Base-by-base conservation (phyloP, 2,329 filamentous ascomycete genomes). In the Podosphaera fusca region DNA sequence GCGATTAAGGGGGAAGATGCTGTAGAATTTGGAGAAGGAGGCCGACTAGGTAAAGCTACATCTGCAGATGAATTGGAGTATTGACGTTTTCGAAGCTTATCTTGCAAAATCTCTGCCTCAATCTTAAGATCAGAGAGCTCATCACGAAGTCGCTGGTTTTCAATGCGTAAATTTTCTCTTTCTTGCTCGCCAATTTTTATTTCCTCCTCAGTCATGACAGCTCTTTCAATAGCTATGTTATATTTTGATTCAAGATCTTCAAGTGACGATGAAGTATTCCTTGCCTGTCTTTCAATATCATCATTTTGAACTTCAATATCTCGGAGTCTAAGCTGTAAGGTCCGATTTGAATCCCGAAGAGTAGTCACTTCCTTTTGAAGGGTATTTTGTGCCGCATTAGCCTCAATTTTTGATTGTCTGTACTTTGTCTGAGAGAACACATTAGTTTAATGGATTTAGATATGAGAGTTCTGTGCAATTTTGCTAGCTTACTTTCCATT, bases 251-350 rank as follows among this genome's bases (percentile, higher is more conserved):
- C 92, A 69, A 98, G 76, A 67, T 98, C 92, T 71, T 98, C 92
- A 60, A 96, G 79, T 55, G 90, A 95, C 50, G 89, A 95, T 40
- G 87, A 89, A 34, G 90, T 95, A 70, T 95, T 92, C 64, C 92
- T 82, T 63, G 92, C 90, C 72, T 96, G 90, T 62, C 88, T 82
- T 73, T 98, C 92, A 68, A 90, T 95, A 70, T 98, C 92, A 74
- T 98, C 92, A 72, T 96, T 98, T 68, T 86, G 87, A 57, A 98
- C 92, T 71, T 98, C 92, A 64, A 90, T 95, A 69, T 98, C 92
- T 63, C 92, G 83, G 58, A 98, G 74, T 70, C 79, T 86, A 61
- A 95, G 74, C 65, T 92, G 85, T 60, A 95, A 71, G 2, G 83
- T 82, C 62, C 92, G 77, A 69, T 88, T 94, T 54, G 81, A 70